phyloP scores from a whole-genome alignment of 164 flowering plant species.

The Kalanchoe fedtschenkoi region DNA sequence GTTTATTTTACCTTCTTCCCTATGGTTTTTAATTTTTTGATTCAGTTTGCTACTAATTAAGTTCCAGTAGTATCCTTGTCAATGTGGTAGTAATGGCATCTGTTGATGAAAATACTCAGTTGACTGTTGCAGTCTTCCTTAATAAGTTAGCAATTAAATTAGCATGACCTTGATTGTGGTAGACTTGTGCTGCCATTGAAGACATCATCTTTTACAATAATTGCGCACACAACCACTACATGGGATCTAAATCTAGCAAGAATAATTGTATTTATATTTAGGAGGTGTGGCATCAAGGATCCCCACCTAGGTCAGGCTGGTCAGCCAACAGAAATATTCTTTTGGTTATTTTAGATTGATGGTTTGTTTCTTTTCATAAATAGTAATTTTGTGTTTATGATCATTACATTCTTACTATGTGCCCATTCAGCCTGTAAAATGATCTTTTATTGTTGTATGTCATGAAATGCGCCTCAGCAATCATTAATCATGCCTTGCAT shows the following conservation, averaged over 20 bases:
- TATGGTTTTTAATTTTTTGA: background rate
- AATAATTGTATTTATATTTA: background rate
- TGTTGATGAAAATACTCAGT: background rate
- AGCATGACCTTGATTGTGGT: background rate
- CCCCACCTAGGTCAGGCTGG: no score
- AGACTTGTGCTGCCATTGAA: background rate
- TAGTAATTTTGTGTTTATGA: background rate
- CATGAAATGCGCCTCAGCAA: background rate
- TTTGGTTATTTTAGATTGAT: background rate
- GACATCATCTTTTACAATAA: background rate
- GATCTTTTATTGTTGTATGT: background rate
- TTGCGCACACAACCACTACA: background rate
- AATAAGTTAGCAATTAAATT: background rate
- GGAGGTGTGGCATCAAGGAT: background rate
- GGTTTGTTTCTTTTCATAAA: background rate
- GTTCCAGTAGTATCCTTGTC: background rate
- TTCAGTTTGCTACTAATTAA: background rate
- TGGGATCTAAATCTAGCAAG: background rate
- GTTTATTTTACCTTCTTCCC: no score
- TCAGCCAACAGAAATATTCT: background rate
- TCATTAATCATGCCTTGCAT: background rate
- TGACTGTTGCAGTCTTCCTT: background rate
- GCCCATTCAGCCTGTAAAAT: background rate
- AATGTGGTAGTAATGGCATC: background rate
- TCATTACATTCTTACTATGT: no score